These are phyloP conservation scores for Saccharomyces hybrid DNA, from an alignment of 1,139 yeast genomes.

Conservation along the genomic window DNA sequence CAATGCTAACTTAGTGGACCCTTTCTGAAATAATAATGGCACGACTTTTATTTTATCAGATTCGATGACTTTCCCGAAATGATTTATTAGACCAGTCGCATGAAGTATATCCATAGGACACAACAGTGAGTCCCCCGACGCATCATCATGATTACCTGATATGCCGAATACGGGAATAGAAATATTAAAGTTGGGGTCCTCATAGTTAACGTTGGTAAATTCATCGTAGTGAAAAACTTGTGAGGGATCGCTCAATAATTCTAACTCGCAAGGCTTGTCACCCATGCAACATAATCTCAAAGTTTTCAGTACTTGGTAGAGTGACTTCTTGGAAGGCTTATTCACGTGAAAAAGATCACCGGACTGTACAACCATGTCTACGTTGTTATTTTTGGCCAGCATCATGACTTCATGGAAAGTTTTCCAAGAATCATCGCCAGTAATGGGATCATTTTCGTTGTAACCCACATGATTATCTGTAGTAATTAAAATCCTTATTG, in stretches of 20 bases:
- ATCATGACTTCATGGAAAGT: constrained; percentile 79
- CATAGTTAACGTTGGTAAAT: constrained; percentile 70
- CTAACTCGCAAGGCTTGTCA: constrained; percentile 80
- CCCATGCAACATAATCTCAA: constrained; percentile 72
- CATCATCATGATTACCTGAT: constrained; percentile 95
- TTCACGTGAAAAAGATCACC: constrained; percentile 92
- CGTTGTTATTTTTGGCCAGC: constrained; percentile 63
- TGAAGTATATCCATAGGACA: constrained; percentile 82
- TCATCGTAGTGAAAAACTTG: constrained; percentile 43
- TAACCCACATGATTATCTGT: constrained; percentile 97
- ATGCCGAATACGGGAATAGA: constrained; percentile 92
- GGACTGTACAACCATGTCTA: constrained; percentile 84
- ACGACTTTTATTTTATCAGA: constrained; percentile 65
- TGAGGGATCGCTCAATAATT: constrained; percentile 72
- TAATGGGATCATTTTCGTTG: constrained; percentile 78
- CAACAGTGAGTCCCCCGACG: constrained; percentile 80
- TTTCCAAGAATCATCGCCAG: constrained; percentile 84
- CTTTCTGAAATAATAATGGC: constrained; percentile 81
- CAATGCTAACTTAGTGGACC: constrained; percentile 69
- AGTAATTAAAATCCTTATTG: constrained; percentile 70
- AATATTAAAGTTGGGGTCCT: constrained; percentile 82
- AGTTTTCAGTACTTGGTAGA: constrained; percentile 74
- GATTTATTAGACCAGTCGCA: constrained; percentile 77
- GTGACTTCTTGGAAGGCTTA: constrained; percentile 78
- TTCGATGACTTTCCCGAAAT: constrained; percentile 77